Base-by-base conservation (phyloP, 2,329 filamentous ascomycete species). In the Rhynchosporium graminicola region DNA sequence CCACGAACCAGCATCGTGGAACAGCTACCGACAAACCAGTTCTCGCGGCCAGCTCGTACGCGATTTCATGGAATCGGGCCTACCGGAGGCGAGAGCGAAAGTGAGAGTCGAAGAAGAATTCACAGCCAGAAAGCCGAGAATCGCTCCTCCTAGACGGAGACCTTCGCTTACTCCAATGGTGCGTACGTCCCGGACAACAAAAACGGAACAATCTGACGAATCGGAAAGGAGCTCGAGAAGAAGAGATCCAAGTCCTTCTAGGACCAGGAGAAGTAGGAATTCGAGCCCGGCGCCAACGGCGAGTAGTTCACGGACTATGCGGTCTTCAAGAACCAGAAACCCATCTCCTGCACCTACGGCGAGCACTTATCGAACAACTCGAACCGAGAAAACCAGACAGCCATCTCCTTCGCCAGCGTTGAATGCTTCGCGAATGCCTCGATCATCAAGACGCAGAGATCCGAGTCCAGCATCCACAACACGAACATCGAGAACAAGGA, bases 11-110 rank as follows among this genome's bases (percentile, higher is more conserved):
- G 40, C 40, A n/a, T 12, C 40, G 2, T 46, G 54, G 54, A 57
- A 57, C 12, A 8, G 13, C 7, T 57, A 36, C 15, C 54, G 54
- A 0, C 7, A 5, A 1, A 26, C 28, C 5, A 46, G 40, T 15
- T 57, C 54, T 1, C 28, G 31, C 2, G 54, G 54, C 43, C 54
- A 57, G 20, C 54, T 57, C 8, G 20, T 57, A 3, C 26, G 43
- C 28, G 43, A 57, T 13, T 46, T 57, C 42, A 57, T 57, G 10
- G 40, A 46, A 1, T n/a, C 26, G 13, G 26, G 79, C 3, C 20
- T 42, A 10, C 9, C 33, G 1, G 15, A 28, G 10, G 33, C 13
- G 4, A 54, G 36, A 42, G 51, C 51, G 3, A 40, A 40, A 13
- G n/a, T 28, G 9, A 54, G 51, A 29, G 51, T 54, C 1, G 51